A percentile compares a stretch with the other conserved stretches of the same genome.
Conservation (phyloP, 2,329 filamentous ascomycete species). For the Pseudohalonectria lignicola region DNA sequence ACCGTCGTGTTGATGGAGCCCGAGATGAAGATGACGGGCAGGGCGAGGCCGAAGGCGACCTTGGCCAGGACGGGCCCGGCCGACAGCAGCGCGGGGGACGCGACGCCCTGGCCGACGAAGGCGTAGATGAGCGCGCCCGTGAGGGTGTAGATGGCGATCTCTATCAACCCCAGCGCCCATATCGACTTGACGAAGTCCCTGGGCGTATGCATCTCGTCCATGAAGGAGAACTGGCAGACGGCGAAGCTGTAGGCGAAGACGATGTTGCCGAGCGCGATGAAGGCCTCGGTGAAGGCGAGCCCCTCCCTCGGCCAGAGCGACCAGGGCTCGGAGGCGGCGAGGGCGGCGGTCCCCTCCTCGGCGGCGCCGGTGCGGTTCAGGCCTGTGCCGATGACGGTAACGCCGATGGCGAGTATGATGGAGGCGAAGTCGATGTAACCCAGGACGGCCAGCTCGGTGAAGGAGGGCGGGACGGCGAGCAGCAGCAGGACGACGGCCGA, state of each 20-base stretch:
- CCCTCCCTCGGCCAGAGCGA: conserved; percentile 33
- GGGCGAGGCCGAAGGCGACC: conserved; percentile 57
- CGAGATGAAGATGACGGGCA: conserved; percentile 65
- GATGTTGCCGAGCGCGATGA: conserved; percentile 56
- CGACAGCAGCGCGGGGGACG: conserved; percentile 57
- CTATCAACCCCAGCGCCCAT: conserved; percentile 47
- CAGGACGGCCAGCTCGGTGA: conserved; percentile 35
- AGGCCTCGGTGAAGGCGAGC: conserved; percentile 39
- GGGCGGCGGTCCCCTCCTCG: not conserved
- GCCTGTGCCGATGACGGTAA: conserved; percentile 23
- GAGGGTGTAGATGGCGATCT: conserved; percentile 55
- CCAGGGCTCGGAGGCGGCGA: too few species aligned
- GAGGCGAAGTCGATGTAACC: conserved; percentile 48
- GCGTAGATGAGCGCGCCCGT: conserved; percentile 59
- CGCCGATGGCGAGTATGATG: conserved; percentile 31
- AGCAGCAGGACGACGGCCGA: conserved; percentile 33
- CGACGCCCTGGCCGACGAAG: conserved; percentile 52
- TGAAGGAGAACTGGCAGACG: conserved; percentile 40
- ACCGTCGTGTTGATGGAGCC: conserved; percentile 56
- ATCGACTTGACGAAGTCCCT: conserved; percentile 42
- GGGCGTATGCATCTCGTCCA: conserved; percentile 42
- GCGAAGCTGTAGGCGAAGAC: conserved; percentile 56
- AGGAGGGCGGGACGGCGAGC: conserved; percentile 34
- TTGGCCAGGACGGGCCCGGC: conserved; percentile 49
- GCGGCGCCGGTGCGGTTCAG: conserved; percentile 17